These are phyloP conservation scores for Diphasiastrum complanatum DNA, from an alignment of 83 land plant species.

Conservation along the genomic window DNA sequence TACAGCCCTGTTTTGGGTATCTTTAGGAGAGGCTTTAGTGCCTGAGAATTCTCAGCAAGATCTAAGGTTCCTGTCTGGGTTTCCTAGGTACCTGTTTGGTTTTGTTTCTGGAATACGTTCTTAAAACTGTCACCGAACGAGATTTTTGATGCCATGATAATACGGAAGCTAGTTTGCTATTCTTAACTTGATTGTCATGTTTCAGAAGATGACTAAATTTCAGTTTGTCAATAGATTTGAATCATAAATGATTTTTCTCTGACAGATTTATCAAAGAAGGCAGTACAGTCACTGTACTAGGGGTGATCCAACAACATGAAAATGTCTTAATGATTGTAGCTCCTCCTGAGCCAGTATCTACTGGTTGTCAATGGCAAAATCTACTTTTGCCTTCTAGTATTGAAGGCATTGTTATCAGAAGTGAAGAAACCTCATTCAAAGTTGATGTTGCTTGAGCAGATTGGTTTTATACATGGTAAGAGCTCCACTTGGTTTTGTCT, in stretches of 20 bases:
- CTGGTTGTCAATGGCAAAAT: conserved; percentile 82
- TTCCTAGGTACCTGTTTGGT: no score
- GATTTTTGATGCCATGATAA: background rate
- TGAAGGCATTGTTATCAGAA: conserved; percentile 75
- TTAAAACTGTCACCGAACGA: background rate
- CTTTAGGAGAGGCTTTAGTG: no score
- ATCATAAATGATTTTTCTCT: background rate
- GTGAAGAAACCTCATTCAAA: conserved; percentile 67
- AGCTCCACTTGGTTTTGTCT: no score
- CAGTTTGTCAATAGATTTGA: background rate
- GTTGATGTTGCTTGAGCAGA: no score
- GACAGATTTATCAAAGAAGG: conserved; percentile 91
- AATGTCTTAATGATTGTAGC: conserved; percentile 91
- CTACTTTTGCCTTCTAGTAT: conserved; percentile 66
- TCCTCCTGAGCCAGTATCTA: conserved; percentile 66
- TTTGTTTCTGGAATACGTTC: no score
- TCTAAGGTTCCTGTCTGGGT: no score
- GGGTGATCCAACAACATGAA: conserved; percentile 79
- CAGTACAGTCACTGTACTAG: conserved; percentile 93
- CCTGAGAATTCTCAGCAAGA: no score
- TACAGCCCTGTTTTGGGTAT: no score
- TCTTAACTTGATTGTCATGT: no score
- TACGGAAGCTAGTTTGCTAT: background rate
- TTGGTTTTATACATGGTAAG: no score
- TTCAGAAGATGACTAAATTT: no score